Percentiles rank a stretch among this genome's conserved stretches.
phyloP scores from a whole-genome alignment of 768 basidiomycete species.

The Boletus tomentosulus region DNA sequence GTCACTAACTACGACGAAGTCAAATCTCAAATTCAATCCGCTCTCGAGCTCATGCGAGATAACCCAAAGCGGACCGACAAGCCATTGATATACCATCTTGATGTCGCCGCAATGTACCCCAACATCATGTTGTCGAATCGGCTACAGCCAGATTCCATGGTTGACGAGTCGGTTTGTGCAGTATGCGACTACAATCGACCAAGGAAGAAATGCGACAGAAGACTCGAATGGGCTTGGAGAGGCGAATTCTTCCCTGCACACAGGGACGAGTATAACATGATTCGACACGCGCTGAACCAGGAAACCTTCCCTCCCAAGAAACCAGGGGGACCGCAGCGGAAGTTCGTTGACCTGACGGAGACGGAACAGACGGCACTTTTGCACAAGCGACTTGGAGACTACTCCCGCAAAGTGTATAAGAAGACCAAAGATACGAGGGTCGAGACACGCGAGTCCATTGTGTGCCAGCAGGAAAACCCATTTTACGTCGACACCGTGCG shows the following conservation, averaged over 20 bases:
- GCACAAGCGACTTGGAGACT: constrained; percentile 96
- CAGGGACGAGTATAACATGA: constrained; percentile 98
- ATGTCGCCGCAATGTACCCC: constrained; percentile 99
- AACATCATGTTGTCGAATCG: constrained; percentile 99
- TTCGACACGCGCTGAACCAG: constrained; percentile 92
- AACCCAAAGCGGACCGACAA: constrained; percentile 84
- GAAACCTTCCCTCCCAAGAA: constrained; percentile 84
- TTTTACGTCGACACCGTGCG: constrained; percentile 99
- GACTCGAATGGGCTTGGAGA: constrained; percentile 97
- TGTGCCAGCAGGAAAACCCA: constrained; percentile 96
- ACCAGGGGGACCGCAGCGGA: constrained; percentile 67
- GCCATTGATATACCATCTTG: constrained; percentile 96
- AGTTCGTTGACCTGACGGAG: constrained; percentile 77
- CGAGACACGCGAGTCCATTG: constrained; percentile 89
- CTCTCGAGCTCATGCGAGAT: constrained; percentile 88
- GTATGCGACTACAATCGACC: constrained; percentile 98
- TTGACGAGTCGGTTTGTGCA: constrained; percentile 93
- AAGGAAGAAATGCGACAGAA: constrained; percentile 89
- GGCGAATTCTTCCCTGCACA: constrained; percentile 98
- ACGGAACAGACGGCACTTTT: constrained; percentile 88
- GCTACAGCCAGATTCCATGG: constrained; percentile 95
- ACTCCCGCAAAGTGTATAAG: constrained; percentile 97
- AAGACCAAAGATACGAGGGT: constrained; percentile 98
- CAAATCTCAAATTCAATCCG: constrained; percentile 68
- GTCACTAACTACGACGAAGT: constrained; percentile 97